Evolutionary conservation across 306 rosid species (phyloP).

Genomic region (Comarum palustre): DNA sequence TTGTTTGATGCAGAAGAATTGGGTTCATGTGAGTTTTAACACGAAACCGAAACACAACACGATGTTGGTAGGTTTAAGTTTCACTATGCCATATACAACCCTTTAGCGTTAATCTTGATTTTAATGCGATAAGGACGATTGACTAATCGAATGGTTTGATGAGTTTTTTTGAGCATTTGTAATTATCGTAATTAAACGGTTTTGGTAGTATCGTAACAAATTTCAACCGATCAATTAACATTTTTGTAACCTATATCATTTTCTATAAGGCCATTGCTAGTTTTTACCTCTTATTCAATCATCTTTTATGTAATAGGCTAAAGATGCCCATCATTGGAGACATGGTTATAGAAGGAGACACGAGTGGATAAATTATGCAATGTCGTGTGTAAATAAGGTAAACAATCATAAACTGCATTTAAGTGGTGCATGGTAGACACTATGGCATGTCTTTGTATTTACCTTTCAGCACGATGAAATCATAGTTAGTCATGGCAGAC

Average conservation of each 20-base stretch:
- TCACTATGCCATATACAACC: too few species aligned
- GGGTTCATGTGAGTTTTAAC: neutral
- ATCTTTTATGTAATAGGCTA: neutral
- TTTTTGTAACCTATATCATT: neutral
- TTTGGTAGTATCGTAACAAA: too few species aligned
- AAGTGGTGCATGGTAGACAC: neutral
- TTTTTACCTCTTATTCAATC: neutral
- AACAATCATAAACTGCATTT: neutral
- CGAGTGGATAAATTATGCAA: neutral
- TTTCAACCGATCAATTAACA: neutral
- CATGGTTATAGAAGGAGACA: neutral
- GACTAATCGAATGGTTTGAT: too few species aligned
- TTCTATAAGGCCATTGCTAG: neutral
- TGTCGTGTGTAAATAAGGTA: neutral
- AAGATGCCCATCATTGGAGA: neutral
- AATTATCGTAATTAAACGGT: too few species aligned
- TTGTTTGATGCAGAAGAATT: neutral
- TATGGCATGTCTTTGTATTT: neutral
- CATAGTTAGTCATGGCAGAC: conserved; percentile 14
- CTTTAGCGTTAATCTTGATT: too few species aligned
- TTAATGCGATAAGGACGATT: too few species aligned
- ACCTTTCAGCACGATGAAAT: conserved; percentile 1
- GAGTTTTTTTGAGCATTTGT: too few species aligned
- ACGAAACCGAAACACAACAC: neutral
- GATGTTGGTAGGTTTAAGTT: too few species aligned